Conservation (phyloP, 1,284 basidiomycete genomes). For the Irpex sp. region DNA sequence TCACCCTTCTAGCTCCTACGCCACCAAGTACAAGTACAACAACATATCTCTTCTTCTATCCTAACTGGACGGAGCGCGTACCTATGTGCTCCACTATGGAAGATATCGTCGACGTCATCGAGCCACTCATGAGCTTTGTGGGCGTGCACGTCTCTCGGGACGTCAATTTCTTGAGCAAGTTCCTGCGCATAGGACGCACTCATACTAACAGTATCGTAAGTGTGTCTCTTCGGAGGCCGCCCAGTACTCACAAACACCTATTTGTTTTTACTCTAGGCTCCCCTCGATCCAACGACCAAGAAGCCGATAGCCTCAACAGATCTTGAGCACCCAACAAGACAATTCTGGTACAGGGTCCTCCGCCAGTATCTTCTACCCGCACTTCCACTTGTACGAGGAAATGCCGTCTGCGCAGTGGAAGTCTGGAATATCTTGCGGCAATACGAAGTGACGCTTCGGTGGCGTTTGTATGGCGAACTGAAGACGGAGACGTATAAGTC, state of each 20-base stretch:
- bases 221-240: conserved; percentile 2
- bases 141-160: conserved; percentile 76
- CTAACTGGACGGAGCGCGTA: conserved; percentile 73
- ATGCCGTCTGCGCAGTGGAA: conserved; percentile 84
- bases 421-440: conserved; percentile 83
- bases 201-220: conserved; percentile 43
- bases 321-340: conserved; percentile 50
- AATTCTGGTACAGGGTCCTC: conserved; percentile 81
- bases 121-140: conserved; percentile 74
- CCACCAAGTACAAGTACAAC: conserved; percentile 69
- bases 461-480: conserved; percentile 96
- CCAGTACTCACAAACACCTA: neutral
- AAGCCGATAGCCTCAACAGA: conserved; percentile 49
- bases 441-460: conserved; percentile 79
- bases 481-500: conserved; percentile 68
- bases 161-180: conserved; percentile 57
- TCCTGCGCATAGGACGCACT: conserved; percentile 53
- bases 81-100: conserved; percentile 63
- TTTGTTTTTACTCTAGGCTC: conserved; percentile 30
- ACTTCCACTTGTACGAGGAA: conserved; percentile 80
- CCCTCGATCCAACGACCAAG: conserved; percentile 53
- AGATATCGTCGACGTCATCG: conserved; percentile 70
- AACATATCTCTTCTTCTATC: conserved; percentile 88
- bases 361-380: conserved; percentile 85
- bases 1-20: conserved; percentile 71